These are phyloP conservation scores for Stachybotrys echinatus DNA, from an alignment of 2,329 filamentous ascomycete genomes.

Conservation along the genomic window DNA sequence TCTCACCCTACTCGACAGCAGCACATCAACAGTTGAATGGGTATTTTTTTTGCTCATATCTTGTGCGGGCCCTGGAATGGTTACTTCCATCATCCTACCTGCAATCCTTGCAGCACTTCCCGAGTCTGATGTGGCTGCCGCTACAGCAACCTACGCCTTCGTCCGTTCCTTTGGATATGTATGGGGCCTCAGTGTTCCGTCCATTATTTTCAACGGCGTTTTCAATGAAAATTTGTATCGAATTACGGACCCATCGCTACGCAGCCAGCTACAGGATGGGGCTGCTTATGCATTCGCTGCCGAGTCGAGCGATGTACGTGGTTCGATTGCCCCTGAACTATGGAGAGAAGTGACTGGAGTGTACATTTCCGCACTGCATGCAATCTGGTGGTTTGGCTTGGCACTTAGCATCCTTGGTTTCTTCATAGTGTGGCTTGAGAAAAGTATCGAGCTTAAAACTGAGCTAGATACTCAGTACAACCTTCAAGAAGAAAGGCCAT, in stretches of 20 bases:
- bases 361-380: neutral
- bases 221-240: neutral
- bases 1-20: conserved; percentile 25
- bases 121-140: neutral
- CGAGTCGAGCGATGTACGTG: neutral
- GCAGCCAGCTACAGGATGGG: neutral
- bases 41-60: conserved; percentile 26
- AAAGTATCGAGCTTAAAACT: neutral
- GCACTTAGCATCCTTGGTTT: neutral
- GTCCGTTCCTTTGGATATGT: neutral
- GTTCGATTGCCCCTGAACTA: neutral
- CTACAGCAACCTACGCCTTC: neutral
- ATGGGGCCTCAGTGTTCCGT: neutral
- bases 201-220: conserved; percentile 1
- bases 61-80: neutral
- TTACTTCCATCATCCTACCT: neutral
- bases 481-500: too few species aligned
- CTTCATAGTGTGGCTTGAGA: neutral
- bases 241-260: neutral
- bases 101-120: neutral
- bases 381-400: neutral
- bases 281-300: neutral
- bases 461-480: too few species aligned
- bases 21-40: conserved; percentile 24
- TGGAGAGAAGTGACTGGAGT: neutral